These are phyloP conservation scores for Taphrina wiesneri DNA, from an alignment of 1,139 yeast genomes.

Conservation along the genomic window DNA sequence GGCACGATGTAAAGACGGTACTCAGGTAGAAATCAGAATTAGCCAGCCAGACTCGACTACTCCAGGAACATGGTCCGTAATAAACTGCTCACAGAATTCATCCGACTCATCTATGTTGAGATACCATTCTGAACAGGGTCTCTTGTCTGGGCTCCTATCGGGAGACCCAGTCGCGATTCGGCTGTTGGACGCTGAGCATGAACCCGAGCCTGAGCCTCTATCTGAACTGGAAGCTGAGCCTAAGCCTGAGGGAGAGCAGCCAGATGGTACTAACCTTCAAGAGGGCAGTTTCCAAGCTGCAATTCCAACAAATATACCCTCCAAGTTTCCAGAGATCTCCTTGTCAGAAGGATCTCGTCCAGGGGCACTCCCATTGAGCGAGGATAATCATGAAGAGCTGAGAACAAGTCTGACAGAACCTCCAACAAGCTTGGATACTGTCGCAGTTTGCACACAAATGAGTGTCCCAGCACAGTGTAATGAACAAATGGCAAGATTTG, in stretches of 20 bases:
- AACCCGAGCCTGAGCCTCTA: background rate
- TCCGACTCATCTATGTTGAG: background rate
- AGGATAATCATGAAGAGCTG: too few species aligned
- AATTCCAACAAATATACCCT: background rate
- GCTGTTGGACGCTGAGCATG: background rate
- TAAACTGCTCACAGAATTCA: background rate
- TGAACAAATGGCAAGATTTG: too few species aligned
- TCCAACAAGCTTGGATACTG: too few species aligned
- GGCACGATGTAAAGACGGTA: conserved; percentile 2
- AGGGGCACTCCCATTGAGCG: too few species aligned
- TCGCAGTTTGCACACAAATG: too few species aligned
- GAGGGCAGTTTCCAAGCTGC: background rate
- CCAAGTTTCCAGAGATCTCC: too few species aligned
- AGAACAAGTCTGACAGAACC: too few species aligned
- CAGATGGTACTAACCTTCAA: background rate
- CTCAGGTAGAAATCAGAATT: background rate
- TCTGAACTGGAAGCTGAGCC: background rate
- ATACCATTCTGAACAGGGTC: background rate
- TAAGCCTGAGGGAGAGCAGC: background rate
- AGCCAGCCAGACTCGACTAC: background rate
- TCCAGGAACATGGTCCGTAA: background rate
- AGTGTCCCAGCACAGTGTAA: too few species aligned
- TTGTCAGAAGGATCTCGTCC: too few species aligned
- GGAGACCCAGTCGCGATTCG: background rate
- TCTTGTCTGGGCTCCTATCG: background rate